Base-by-base conservation (phyloP, 2,329 filamentous ascomycete species). In the Alternaria tenuissima region DNA sequence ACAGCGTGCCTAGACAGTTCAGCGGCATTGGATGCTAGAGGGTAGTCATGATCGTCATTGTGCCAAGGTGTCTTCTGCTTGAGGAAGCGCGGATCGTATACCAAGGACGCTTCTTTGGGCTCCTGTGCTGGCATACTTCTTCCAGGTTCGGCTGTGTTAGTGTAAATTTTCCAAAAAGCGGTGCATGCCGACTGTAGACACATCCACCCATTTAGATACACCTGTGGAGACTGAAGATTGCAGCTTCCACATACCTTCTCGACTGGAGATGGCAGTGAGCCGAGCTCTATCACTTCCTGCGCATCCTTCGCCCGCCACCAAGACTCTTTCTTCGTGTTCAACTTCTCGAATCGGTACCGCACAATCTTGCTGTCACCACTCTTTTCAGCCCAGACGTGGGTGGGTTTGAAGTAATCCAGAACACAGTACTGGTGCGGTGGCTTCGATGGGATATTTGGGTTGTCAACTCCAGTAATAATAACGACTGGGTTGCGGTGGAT, bases 361-460 rank as follows among this genome's bases (percentile, higher is more conserved):
- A 85, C 84, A 84, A 83, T 81, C 1, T 74, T 76, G 6, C 74
- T 80, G 1, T 80, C 73, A 0, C 78, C 63, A 5, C 79, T 79
- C 60, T 82, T 84, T 67, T 94, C 91, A 11, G 78, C 81, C 91
- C 91, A 94, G 0, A 92, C 81, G 49, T 89, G 81, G 0, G 89
- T 90, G 12, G 91, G 80, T 49, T 88, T 86, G 72, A 91, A 93
- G 74, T 84, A 88, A n/a, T 83, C 89, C 42, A 93, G 80, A 0
- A 92, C 87, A 56, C 85, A 88, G 68, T 88, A 93, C 1, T 83
- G 79, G 58, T 89, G 82, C 0, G 85, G 84, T 7, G 89, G 79
- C 26, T 81, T 78, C 1, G 81, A 82, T 0, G 82, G 80, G 18
- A 84, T 80, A 22, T 82, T 72, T 4, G 74, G 71, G 62, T 88